phyloP scores from a whole-genome alignment of 2,329 filamentous ascomycete species.

The Botrytis aclada region DNA sequence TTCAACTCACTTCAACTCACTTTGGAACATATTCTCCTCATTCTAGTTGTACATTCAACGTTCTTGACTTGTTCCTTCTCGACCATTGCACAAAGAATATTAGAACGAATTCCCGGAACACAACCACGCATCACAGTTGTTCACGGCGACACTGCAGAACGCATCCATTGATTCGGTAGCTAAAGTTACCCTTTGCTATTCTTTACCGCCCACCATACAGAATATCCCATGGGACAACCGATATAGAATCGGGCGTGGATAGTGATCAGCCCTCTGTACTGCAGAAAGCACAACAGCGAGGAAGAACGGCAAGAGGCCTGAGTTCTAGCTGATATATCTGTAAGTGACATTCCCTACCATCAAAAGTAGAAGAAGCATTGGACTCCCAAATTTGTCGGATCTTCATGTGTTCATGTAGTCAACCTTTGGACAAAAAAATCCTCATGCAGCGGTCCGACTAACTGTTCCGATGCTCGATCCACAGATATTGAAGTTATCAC shows the following conservation, averaged over 20 bases:
- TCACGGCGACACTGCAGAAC: constrained; percentile 26
- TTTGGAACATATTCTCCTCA: constrained; percentile 16
- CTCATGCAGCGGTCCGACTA: constrained; percentile 35
- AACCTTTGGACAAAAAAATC: constrained; percentile 26
- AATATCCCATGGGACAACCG: constrained; percentile 37
- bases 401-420: constrained; percentile 27
- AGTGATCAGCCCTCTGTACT: constrained; percentile 38
- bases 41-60: constrained; percentile 28
- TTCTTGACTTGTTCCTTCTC: constrained; percentile 28
- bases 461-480: constrained; percentile 27
- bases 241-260: constrained; percentile 36
- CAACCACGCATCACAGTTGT: constrained; percentile 30
- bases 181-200: constrained; percentile 3
- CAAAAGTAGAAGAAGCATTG: constrained; percentile 26
- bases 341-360: constrained; percentile 29
- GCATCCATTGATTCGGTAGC: constrained; percentile 28
- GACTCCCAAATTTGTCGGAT: constrained; percentile 24
- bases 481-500: constrained; percentile 31
- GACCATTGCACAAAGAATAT: constrained; percentile 27
- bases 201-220: constrained; percentile 29
- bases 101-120: constrained; percentile 22
- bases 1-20: constrained; percentile 1
- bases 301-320: constrained; percentile 35
- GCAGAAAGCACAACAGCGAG: constrained; percentile 34
- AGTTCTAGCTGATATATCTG: constrained; percentile 25